phyloP scores from a whole-genome alignment of 75 land plant species.

The Chamaecyparis obtusa region DNA sequence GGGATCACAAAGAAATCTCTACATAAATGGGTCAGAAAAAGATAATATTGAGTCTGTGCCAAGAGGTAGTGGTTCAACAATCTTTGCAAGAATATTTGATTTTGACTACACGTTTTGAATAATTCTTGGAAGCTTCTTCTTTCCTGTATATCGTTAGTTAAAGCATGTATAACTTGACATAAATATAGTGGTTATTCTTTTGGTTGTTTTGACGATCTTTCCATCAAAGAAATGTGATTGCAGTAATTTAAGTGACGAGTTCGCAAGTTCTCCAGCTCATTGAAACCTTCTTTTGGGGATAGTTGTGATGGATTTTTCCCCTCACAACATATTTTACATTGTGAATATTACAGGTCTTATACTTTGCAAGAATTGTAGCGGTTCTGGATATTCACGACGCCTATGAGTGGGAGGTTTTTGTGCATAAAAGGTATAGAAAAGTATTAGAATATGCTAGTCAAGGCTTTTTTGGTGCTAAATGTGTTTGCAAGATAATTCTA shows the following conservation, averaged over 20 bases:
- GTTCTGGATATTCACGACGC: constrained; percentile 85
- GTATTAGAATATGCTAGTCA: background rate
- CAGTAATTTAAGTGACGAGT: background rate
- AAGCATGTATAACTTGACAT: background rate
- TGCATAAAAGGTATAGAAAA: constrained; percentile 6
- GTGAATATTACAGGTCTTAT: constrained; percentile 57
- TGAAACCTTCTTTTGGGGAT: background rate
- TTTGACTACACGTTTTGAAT: background rate
- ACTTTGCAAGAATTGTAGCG: constrained; percentile 79
- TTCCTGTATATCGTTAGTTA: background rate
- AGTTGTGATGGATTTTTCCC: background rate
- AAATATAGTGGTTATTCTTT: background rate
- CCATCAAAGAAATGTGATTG: background rate
- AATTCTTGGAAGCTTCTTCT: background rate
- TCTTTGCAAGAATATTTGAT: too few relatives aligned
- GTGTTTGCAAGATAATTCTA: background rate
- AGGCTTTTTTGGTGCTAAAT: background rate
- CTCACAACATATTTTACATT: background rate
- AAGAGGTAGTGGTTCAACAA: too few relatives aligned
- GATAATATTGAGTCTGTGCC: too few relatives aligned
- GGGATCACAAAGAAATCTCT: too few relatives aligned
- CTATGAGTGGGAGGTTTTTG: constrained; percentile 23
- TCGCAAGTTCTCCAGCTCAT: background rate
- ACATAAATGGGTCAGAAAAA: too few relatives aligned
- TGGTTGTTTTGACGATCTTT: background rate